Evolutionary conservation across 108 stramenopile species (phyloP).

Genomic region (Nitzschia putrida): DNA sequence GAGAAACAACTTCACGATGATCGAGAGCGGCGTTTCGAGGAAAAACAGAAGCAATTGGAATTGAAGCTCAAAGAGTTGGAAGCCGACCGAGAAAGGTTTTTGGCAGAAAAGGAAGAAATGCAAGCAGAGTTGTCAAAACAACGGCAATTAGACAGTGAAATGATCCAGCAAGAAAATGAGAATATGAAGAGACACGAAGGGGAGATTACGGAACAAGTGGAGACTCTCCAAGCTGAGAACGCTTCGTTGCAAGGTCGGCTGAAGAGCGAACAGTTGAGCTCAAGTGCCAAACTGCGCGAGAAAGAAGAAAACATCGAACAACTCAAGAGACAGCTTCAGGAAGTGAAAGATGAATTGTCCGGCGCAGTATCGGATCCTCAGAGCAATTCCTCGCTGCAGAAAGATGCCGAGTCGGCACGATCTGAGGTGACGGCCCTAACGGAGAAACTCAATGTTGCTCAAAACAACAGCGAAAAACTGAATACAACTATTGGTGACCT

Average conservation of each 20-base stretch:
- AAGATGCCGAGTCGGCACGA: slow-evolving; percentile 26
- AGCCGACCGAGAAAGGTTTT: slow-evolving; percentile 9
- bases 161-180: slow-evolving; percentile 10
- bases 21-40: slow-evolving; percentile 24
- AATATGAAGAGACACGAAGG: slow-evolving; percentile 9
- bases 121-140: slow-evolving; percentile 22
- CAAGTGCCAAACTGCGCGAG: slow-evolving; percentile 23
- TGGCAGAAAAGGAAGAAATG: slow-evolving; percentile 19
- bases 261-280: slow-evolving; percentile 39
- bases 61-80: slow-evolving; percentile 31
- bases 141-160: slow-evolving; percentile 9
- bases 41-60: slow-evolving; percentile 25
- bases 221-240: slow-evolving; percentile 24
- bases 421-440: neutral
- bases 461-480: slow-evolving; percentile 17
- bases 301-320: slow-evolving; percentile 24
- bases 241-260: slow-evolving; percentile 28
- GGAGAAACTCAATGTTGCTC: slow-evolving; percentile 21
- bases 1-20: slow-evolving; percentile 36
- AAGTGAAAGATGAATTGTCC: slow-evolving; percentile 8
- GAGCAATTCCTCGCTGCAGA: slow-evolving; percentile 10
- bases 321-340: slow-evolving; percentile 16
- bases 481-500: slow-evolving; percentile 20
- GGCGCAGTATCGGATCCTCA: slow-evolving; percentile 17
- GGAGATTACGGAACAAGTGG: slow-evolving; percentile 13